A percentile compares a stretch with the other conserved stretches of the same genome.
Evolutionary conservation across 2,329 filamentous ascomycete genomes (phyloP).

Genomic region (Thyridium curvatum): DNA sequence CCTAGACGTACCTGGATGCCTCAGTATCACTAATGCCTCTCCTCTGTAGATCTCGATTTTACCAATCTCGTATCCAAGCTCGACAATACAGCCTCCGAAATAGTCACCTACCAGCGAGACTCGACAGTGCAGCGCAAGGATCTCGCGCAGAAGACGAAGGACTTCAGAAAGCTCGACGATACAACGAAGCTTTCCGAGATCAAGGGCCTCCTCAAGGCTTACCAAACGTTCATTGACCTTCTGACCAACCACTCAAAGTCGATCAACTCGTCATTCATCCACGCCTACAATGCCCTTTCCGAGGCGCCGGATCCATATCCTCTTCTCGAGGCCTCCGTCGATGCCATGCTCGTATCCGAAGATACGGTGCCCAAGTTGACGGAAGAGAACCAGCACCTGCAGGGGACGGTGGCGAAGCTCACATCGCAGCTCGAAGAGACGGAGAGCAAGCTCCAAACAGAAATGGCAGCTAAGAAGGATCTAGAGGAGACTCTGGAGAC

Average conservation of each 20-base stretch:
- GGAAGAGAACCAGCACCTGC: conserved; percentile 84
- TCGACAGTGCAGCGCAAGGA: conserved; percentile 96
- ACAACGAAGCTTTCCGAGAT: conserved; percentile 78
- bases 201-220: conserved; percentile 87
- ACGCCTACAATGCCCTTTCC: conserved; percentile 86
- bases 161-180: conserved; percentile 92
- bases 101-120: conserved; percentile 88
- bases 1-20: too few species aligned
- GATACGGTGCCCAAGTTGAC: conserved; percentile 86
- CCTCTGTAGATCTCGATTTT: conserved; percentile 70
- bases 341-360: conserved; percentile 85
- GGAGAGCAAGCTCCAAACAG: conserved; percentile 72
- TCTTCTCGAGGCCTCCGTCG: conserved; percentile 89
- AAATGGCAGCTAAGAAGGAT: conserved; percentile 65
- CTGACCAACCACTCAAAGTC: conserved; percentile 94
- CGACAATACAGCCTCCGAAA: conserved; percentile 90
- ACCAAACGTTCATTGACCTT: conserved; percentile 95
- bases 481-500: conserved; percentile 71
- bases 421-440: conserved; percentile 78
- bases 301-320: conserved; percentile 97
- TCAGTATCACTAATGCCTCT: not conserved
- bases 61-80: conserved; percentile 76
- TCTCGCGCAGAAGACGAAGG: conserved; percentile 97
- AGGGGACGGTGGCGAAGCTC: conserved; percentile 67
- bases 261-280: conserved; percentile 86